Base-by-base conservation (phyloP, 257 asterid species). In the Gentiana straminea region DNA sequence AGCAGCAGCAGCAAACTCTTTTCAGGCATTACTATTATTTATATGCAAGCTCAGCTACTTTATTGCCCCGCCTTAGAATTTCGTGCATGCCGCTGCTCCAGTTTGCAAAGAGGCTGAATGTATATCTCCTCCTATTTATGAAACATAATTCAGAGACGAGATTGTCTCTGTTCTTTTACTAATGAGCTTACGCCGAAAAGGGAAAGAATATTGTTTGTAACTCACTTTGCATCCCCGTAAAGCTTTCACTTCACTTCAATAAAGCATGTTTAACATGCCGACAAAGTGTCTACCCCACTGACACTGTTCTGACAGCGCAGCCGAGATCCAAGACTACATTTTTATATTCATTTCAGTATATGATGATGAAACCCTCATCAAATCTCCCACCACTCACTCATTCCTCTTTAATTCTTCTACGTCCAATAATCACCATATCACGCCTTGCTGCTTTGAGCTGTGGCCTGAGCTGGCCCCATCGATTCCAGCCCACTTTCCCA, bases 321-420 rank as follows among this genome's bases (percentile, higher is more conserved):
- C 39, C 71, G 60, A 73, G 90, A 79, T 77, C 90, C 86, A 64
- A 74, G 38, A 54, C 52, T 13, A 70, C 59, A 36, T 72, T 34
- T 8, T 62, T 57, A 49, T 54, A 51, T 56, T 66, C 64, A 37
- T 8, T 24, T 24, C 1, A 24, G 24, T 24, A 24, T 24, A 24
- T 24, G 24, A 24, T 24, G 24, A 47, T 36, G 13, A 15, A 10
- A 36, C 57, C 45, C 11, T 13, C 51, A 15, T 46, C 59, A 57
- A 12, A 54, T 50, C 15, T 35, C 10, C 39, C 2, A 24, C 24
- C 24, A 24, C 46, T 13, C 8, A 45, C 41, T 65, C 70, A 43
- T 34, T n/a, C 11, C 1, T 55, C 60, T 53, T 59, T 4, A 2
- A 57, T 8, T 57, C 1, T 5, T 44, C 8, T 24, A 60, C 74